Evolutionary conservation across 176 grass and related monocot species (phyloP).

Genomic region (Oropetium thomaeum): DNA sequence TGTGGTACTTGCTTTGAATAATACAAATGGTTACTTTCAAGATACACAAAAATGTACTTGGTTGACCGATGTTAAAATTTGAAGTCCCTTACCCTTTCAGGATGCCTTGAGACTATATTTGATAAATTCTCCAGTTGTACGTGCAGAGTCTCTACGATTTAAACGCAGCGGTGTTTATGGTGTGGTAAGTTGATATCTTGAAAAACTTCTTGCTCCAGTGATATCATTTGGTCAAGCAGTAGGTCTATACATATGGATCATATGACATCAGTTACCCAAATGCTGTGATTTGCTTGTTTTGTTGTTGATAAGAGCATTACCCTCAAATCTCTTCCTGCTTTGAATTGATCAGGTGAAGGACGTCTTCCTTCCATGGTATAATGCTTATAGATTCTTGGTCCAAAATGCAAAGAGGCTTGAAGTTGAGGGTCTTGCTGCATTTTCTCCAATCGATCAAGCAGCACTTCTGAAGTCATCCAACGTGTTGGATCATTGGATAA

Average conservation of each 20-base stretch:
- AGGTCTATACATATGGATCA: slow-evolving; percentile 23
- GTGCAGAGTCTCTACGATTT: slow-evolving; percentile 87
- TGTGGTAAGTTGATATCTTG: slow-evolving; percentile 68
- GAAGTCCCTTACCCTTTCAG: slow-evolving; percentile 44
- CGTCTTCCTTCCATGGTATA: slow-evolving; percentile 99
- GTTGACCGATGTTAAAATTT: neutral
- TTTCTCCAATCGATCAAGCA: slow-evolving; percentile 65
- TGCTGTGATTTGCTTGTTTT: slow-evolving; percentile 19
- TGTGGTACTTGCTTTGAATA: slow-evolving; percentile 35
- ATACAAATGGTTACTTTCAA: neutral
- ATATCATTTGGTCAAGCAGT: slow-evolving; percentile 8
- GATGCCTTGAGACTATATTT: slow-evolving; percentile 95
- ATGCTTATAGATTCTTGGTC: slow-evolving; percentile 93
- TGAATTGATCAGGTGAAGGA: slow-evolving; percentile 83
- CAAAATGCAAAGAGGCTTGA: slow-evolving; percentile 99
- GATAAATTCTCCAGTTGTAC: slow-evolving; percentile 96
- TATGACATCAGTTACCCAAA: slow-evolving; percentile 8
- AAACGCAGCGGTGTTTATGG: slow-evolving; percentile 86
- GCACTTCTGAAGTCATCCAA: slow-evolving; percentile 78
- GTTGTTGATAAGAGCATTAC: slow-evolving; percentile 5
- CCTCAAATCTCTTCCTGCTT: slow-evolving; percentile 5
- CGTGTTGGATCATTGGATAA: slow-evolving; percentile 97
- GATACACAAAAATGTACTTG: slow-evolving; percentile 13
- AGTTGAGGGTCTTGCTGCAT: slow-evolving; percentile 65
- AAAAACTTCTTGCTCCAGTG: slow-evolving; percentile 1